Base-by-base conservation (phyloP, 2,329 filamentous ascomycete genomes). In the Aspergillus puulaauensis region DNA sequence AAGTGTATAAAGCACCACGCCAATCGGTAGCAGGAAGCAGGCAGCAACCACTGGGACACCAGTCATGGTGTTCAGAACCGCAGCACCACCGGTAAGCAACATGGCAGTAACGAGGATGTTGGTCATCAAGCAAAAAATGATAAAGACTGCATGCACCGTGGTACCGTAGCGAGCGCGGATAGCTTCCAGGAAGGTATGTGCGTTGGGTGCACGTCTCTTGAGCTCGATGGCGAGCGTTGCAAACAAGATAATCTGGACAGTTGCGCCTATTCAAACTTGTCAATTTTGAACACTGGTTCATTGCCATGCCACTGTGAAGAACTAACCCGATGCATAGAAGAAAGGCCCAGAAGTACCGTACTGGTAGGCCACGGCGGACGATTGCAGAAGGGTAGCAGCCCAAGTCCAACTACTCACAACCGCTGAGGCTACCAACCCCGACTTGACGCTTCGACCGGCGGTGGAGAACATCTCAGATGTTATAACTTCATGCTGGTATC, bases 321-420 rank as follows among this genome's bases (percentile, higher is more conserved):
- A 82, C 9, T 78, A 77, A 14, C 85, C 86, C 0, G 83, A 82
- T 40, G 90, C 90, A 69, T 85, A 85, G 78, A 80, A 87, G 72
- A 89, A 88, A 1, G 86, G 85, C 1, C 86, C 86, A 2, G 83
- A 86, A 47, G 88, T 83, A 50, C 86, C 86, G 70, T 93, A 93
- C 61, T 85, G 81, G 73, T 96, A 96, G 61, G 90, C 90, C 17
- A 96, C 89, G n/a, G 87, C 85, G 1, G 90, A 88, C 1, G 86
- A 90, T 69, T 95, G 90, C 2, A 95, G 80, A 1, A 93, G 79
- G 0, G 90, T 95, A 21, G 90, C 91, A 0, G 91, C 91, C 91
- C 91, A 96, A 0, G 92, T 96, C 92, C 93, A 96, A 5, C 89
- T 92, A 15, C 89, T 93, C 3, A 96, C 91, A n/a, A 96, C 92